A percentile compares a stretch with the other conserved stretches of the same genome.
Evolutionary conservation across 2,329 filamentous ascomycete species (phyloP).

Genomic region (Amesomyces nigricolor): DNA sequence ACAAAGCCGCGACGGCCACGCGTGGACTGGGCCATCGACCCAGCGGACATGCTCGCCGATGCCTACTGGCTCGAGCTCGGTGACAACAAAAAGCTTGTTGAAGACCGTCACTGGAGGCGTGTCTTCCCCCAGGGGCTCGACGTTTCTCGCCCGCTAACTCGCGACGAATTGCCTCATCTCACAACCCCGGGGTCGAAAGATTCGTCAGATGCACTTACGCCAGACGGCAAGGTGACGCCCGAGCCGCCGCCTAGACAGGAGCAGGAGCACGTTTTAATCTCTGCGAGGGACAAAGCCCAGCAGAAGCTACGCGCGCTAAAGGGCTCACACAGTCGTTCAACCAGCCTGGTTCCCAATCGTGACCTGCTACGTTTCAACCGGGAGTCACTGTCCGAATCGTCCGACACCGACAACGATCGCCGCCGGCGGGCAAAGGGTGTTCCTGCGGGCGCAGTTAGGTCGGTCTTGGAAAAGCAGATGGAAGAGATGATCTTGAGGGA

Average conservation of each 20-base stretch:
- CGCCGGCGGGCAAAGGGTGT: constrained; percentile 38
- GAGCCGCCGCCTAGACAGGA: constrained; percentile 31
- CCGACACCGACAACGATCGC: constrained; percentile 50
- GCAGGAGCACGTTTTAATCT: constrained; percentile 43
- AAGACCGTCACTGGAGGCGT: constrained; percentile 69
- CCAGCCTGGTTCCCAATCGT: constrained; percentile 44
- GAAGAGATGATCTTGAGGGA: constrained; percentile 54
- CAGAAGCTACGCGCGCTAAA: constrained; percentile 55
- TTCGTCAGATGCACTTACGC: constrained; percentile 10
- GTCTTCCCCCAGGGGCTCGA: constrained; percentile 53
- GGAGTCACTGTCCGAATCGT: constrained; percentile 55
- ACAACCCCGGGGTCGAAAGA: constrained; percentile 22
- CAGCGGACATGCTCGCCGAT: constrained; percentile 83
- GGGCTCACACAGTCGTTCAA: constrained; percentile 50
- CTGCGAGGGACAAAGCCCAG: constrained; percentile 53
- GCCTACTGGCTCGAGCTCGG: constrained; percentile 83
- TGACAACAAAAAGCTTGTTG: constrained; percentile 72
- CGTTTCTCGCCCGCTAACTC: constrained; percentile 28
- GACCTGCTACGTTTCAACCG: constrained; percentile 49
- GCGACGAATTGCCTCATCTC: constrained; percentile 19
- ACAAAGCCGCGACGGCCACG: constrained; percentile 65
- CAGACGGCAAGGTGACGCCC: constrained; percentile 21
- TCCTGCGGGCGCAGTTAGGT: constrained; percentile 45
- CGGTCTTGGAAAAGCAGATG: constrained; percentile 58
- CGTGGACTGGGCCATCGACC: constrained; percentile 78